Evolutionary conservation across 1,284 basidiomycete genomes (phyloP).

Genomic region (Rugosomyces carneus): DNA sequence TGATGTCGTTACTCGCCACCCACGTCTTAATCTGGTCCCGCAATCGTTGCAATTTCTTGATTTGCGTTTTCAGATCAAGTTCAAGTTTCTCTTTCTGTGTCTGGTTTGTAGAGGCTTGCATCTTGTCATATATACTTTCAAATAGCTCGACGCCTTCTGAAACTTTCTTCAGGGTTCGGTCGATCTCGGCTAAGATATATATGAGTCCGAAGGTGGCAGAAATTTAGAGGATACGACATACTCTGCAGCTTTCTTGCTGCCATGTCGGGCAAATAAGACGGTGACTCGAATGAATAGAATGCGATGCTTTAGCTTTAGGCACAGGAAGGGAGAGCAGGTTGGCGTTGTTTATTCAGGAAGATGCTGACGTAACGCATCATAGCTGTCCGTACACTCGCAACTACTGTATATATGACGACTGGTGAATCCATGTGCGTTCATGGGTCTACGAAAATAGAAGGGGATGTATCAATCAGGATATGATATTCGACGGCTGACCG

Average conservation of each 20-base stretch:
- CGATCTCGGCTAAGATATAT: conserved; percentile 75
- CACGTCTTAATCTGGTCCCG: conserved; percentile 99
- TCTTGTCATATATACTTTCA: conserved; percentile 94
- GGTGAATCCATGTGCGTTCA: background rate
- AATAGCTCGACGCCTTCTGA: conserved; percentile 91
- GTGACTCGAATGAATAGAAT: conserved; percentile 7
- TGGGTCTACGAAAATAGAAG: too few relatives aligned
- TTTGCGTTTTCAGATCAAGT: conserved; percentile 93
- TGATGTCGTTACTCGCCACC: conserved; percentile 98
- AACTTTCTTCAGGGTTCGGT: conserved; percentile 94
- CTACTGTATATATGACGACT: too few relatives aligned
- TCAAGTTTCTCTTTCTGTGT: conserved; percentile 98
- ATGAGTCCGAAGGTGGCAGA: background rate
- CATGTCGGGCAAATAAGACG: conserved; percentile 42
- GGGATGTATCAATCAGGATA: too few relatives aligned
- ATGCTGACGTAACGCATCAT: conserved; percentile 15
- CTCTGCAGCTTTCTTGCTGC: conserved; percentile 80
- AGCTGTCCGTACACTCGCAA: too few relatives aligned
- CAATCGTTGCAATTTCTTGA: conserved; percentile 97
- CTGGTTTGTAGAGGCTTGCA: conserved; percentile 88
- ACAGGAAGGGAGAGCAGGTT: conserved; percentile 2
- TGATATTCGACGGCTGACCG: too few relatives aligned
- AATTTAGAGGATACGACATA: conserved; percentile 26
- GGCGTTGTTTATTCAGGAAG: conserved; percentile 14
- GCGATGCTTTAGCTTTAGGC: conserved; percentile 2